Base-by-base conservation (phyloP, 2,329 filamentous ascomycete species). In the Mollisiaceae sp. region DNA sequence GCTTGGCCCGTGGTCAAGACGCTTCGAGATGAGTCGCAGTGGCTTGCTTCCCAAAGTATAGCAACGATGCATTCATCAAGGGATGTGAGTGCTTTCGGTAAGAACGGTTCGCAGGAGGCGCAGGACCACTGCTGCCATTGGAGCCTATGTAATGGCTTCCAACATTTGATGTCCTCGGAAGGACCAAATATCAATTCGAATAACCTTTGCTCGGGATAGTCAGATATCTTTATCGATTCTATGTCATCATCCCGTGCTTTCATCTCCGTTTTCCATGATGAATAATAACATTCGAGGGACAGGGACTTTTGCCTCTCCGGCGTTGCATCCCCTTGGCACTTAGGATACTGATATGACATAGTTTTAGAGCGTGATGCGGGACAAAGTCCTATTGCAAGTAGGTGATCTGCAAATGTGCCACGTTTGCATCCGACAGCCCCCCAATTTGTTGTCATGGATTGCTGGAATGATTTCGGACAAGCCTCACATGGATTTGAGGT, bases 211-310 rank as follows among this genome's bases (percentile, higher is more conserved):
- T 39, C 36, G 36, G 36, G 36, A 39, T 39, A 8, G 14, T 39
- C 36, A 39, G 36, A 8, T 39, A 14, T 14, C 36, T 39, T 39
- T 39, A 39, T 39, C 36, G 36, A 39, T 39, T 39, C 36, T 8
- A 39, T 39, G 36, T 39, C 36, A 39, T 39, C 36, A 39, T 39
- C 14, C 36, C 36, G 36, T 14, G 8, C 36, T 39, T 39, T 45
- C 22, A 47, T 56, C 58, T 35, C 22, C 4, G 22, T 14, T 39
- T 22, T 9, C 27, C 4, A 47, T 60, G 65, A 8, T 63, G 66
- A 18, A 15, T 43, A 18, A 61, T 38, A 39, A 60, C 20, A 14
- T 41, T 57, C 14, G 36, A 39, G 8, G 36, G 36, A 8, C 14
- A 14, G 36, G 8, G 36, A 39, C 8, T 39, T 39, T 14, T 39